Evolutionary conservation across 2,329 filamentous ascomycete genomes (phyloP), one percentile per base, ranked within the genome.

Genomic region (Aspergillus aculeatus): DNA sequence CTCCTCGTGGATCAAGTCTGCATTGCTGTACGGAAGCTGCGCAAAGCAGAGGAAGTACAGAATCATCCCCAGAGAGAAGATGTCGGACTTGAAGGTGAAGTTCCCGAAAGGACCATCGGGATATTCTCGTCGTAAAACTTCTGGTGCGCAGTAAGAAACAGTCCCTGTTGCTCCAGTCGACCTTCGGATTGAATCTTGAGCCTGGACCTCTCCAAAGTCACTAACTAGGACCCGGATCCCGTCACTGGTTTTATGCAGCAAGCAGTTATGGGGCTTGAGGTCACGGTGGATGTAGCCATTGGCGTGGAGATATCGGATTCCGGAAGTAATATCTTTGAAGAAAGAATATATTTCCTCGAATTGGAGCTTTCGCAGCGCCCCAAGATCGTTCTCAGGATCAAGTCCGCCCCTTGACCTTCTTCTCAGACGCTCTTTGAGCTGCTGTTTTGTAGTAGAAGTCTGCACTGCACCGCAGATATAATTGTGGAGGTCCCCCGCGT

Each of bases 21-120:
- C 91, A 67, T 89, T 90, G 24, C 79, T 82, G 71, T 98, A 99
- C 0, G 95, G 95, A 11, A 99, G 82, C 50, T 89, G 84, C 1
- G 89, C 91, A 72, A 99, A 99, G 73, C 95, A 99, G 83, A 99
- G 89, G 71, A 99, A 99, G 75, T 98, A 96, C 3, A 99, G 83
- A 58, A 98, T 98, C 94, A 99, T 97, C 52, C 95, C 95, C 0
- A 99, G 81, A 1, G 93, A 97, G 75, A 99, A 99, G n/a, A 99
- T 90, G 71, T 99, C 95, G 0, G 93, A 97, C 72, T 98, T 99
- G 26, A 91, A 93, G 0, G 92, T 96, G 70, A 99, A 99, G 71
- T 98, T 96, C 7, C 90, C 92, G 68, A 91, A 94, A 0, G 84
- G 84, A 0, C 94, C 94, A 29, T 81, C 82, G 0, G 84, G 77